Evolutionary conservation across 805 yeast genomes (phyloP).

Genomic region (Suhomyces vadensis): DNA sequence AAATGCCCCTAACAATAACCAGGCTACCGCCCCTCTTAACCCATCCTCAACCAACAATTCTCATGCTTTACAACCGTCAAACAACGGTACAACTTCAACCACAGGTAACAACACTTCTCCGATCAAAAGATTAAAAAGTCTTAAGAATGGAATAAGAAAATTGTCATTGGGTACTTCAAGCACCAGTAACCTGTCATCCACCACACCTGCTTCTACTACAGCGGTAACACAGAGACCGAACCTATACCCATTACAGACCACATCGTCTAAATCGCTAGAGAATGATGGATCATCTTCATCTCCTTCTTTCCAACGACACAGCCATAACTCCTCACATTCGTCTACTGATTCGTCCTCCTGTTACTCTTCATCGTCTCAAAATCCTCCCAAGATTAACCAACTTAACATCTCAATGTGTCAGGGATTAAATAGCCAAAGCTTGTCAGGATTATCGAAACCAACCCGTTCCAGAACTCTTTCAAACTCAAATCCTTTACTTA

Average conservation of each 20-base stretch:
- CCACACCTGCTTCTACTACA: neutral
- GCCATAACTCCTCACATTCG: slow-evolving; percentile 15
- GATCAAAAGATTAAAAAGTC: slow-evolving; percentile 36
- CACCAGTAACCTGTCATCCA: neutral
- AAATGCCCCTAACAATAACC: slow-evolving; percentile 3
- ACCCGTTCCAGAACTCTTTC: slow-evolving; percentile 24
- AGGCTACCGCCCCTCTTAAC: slow-evolving; percentile 1
- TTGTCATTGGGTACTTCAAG: slow-evolving; percentile 23
- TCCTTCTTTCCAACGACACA: slow-evolving; percentile 3
- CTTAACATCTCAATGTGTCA: neutral
- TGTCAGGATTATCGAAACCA: slow-evolving; percentile 7
- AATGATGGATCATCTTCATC: neutral
- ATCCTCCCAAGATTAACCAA: slow-evolving; percentile 5
- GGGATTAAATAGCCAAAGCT: neutral
- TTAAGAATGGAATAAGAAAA: slow-evolving; percentile 41
- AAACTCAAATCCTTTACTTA: slow-evolving; percentile 17
- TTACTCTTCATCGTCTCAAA: slow-evolving; percentile 12
- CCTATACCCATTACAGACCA: slow-evolving; percentile 17
- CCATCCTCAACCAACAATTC: slow-evolving; percentile 6
- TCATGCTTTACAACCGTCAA: neutral
- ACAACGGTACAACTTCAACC: neutral
- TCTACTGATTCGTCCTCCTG: slow-evolving; percentile 14
- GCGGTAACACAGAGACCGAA: slow-evolving; percentile 9
- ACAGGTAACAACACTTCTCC: slow-evolving; percentile 24
- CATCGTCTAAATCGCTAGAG: neutral